Percentiles rank a stretch among this genome's conserved stretches.
phyloP scores from a whole-genome alignment of 2,329 filamentous ascomycete genomes.

The Pezicula rhizophila region DNA sequence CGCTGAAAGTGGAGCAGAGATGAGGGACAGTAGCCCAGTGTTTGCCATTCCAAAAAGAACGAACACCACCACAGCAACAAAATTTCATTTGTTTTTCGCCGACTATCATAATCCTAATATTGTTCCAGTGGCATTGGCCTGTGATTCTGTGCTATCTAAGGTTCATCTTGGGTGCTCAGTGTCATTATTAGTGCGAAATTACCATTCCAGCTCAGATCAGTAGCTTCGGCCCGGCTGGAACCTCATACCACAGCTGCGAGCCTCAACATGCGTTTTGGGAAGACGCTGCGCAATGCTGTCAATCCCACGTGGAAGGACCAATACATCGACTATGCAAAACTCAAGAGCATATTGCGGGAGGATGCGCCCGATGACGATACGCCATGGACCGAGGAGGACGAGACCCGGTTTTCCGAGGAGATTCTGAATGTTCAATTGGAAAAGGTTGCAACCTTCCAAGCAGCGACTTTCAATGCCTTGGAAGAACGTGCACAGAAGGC shows the following conservation, averaged over 20 bases:
- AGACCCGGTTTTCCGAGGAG: constrained; percentile 90
- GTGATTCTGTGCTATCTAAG: no score
- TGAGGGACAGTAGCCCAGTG: no score
- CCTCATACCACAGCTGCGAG: background rate
- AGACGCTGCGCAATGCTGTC: constrained; percentile 71
- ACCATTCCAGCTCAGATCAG: background rate
- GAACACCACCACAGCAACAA: no score
- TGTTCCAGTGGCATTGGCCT: no score
- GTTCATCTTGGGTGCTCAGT: no score
- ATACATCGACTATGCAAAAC: constrained; percentile 93
- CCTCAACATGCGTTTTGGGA: constrained; percentile 80
- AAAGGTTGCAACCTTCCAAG: constrained; percentile 88
- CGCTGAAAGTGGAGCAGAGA: no score
- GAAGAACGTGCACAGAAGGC: constrained; percentile 47
- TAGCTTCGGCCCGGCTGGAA: background rate
- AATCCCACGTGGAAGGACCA: constrained; percentile 87
- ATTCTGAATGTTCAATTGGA: constrained; percentile 91
- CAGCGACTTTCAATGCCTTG: constrained; percentile 60
- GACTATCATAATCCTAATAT: no score
- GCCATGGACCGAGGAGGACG: constrained; percentile 89
- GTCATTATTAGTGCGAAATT: no score
- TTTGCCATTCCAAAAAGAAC: no score
- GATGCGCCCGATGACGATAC: constrained; percentile 51
- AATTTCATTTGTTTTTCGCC: no score
- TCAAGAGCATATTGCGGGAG: constrained; percentile 84